Evolutionary conservation across 192 early-diverging fungal genomes (phyloP), one percentile per base, ranked within the genome.

Genomic region (Coemansia sp.): DNA sequence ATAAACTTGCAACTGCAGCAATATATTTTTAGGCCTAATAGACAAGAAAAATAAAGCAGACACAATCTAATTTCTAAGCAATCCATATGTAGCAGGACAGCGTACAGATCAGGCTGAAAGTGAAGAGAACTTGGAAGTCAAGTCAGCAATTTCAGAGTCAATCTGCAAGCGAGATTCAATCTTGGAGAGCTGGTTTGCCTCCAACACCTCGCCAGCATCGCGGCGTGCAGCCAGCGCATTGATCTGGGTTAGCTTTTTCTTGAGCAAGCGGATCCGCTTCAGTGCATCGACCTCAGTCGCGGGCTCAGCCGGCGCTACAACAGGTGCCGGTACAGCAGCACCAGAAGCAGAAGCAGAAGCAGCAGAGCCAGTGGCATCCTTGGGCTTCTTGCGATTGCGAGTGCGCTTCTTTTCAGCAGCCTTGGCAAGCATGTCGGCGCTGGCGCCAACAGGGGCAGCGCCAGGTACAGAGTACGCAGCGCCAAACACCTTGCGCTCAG

Each of bases 201-300:
- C 94, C 6, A 99, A 77, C 16, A 66, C 77, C 48, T 92, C 91
- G 25, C 95, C 95, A 14, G 81, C 82, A 22, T 81, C 81, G 63
- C 87, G 83, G 60, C 86, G 88, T 38, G 86, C 85, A 65, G 90
- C 93, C 40, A 99, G 82, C 43, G 90, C 90, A 31, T 80, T 80
- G 71, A 99, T 98, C 75, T 93, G 90, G 61, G 87, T 87, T 47
- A 98, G 67, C 75, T 98, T 99, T 81, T 97, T 99, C 51, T 91
- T 87, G 18, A 98, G 69, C 28, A 81, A 84, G 46, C 93, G 87
- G 58, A 94, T 81, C 69, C 89, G 91, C 83, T 97, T 99, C 51
- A 95, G 86, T 16, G 83, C 81, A 50, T 95, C 94, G 6, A 86
- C 62, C 46, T 62, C 73, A 8, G 58, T 58, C 3, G 16, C 21